Percentiles rank a stretch among this genome's conserved stretches.
Evolutionary conservation across 192 early-diverging fungal species (phyloP).

Genomic region (Gigaspora rosea): DNA sequence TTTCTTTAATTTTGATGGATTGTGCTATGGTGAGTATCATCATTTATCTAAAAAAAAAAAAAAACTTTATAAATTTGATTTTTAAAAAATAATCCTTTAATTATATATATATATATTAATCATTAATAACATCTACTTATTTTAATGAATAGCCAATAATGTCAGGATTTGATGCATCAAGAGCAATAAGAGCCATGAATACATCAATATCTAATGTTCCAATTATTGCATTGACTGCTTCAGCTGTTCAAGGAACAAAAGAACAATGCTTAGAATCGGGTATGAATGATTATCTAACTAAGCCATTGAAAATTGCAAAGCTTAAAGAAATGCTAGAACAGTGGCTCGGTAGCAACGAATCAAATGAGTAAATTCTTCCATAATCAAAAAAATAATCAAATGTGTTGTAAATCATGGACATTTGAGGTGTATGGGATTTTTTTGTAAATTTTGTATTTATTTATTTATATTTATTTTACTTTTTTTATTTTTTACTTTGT

Average conservation of each 20-base stretch:
- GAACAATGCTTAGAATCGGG: conserved; percentile 49
- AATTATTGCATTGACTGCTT: conserved; percentile 63
- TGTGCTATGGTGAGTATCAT: conserved; percentile 49
- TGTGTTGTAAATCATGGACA: too few relatives aligned
- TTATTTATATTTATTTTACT: too few relatives aligned
- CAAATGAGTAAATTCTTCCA: too few relatives aligned
- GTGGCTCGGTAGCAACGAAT: conserved; percentile 34
- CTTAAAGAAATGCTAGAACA: conserved; percentile 43
- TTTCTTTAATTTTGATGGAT: conserved; percentile 53
- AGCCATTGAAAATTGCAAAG: conserved; percentile 47
- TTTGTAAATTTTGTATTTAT: too few relatives aligned
- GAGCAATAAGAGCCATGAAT: conserved; percentile 49
- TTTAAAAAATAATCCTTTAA: neutral
- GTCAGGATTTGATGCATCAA: conserved; percentile 57
- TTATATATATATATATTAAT: too few relatives aligned
- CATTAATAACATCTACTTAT: neutral
- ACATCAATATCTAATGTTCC: conserved; percentile 37
- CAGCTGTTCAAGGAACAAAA: conserved; percentile 51
- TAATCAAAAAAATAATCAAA: too few relatives aligned
- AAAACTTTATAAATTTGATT: too few relatives aligned
- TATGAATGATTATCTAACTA: conserved; percentile 52
- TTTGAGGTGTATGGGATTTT: too few relatives aligned
- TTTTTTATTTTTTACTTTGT: too few relatives aligned
- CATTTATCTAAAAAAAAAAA: neutral
- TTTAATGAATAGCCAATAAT: conserved; percentile 44